Percentiles rank a stretch among this genome's conserved stretches.
Conservation (phyloP, 495 filamentous ascomycete species). For the Penicillium paradoxum region DNA sequence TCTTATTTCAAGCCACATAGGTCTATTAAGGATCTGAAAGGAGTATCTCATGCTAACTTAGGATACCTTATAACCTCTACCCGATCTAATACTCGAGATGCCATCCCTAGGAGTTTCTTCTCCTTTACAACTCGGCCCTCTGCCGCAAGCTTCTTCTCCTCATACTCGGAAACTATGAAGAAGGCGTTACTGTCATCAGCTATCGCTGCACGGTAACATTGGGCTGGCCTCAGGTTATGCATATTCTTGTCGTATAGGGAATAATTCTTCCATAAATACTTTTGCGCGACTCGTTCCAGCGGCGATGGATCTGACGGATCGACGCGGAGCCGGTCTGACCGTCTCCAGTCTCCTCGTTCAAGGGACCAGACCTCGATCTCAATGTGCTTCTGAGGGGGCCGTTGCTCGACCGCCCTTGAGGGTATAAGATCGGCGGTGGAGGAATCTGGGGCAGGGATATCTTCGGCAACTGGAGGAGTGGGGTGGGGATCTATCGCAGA, state of each 20-base stretch:
- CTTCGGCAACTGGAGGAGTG: background rate
- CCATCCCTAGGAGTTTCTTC: conserved; percentile 15
- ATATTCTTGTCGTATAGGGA: conserved; percentile 17
- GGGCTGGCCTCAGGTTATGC: conserved; percentile 11
- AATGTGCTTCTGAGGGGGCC: background rate
- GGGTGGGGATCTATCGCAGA: background rate
- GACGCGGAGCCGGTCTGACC: conserved; percentile 11
- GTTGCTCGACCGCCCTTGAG: background rate
- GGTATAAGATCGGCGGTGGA: background rate
- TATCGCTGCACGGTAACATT: conserved; percentile 16
- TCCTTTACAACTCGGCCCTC: conserved; percentile 14
- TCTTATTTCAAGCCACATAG: conserved; percentile 3
- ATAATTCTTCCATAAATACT: conserved; percentile 20
- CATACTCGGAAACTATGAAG: conserved; percentile 23
- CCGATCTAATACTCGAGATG: conserved; percentile 13
- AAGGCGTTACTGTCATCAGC: conserved; percentile 16
- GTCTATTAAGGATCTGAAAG: conserved; percentile 15
- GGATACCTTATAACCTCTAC: conserved; percentile 2
- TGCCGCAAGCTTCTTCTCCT: conserved; percentile 13
- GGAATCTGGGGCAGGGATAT: background rate
- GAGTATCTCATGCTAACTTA: conserved; percentile 12
- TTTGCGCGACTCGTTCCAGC: conserved; percentile 14
- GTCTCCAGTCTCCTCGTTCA: conserved; percentile 16
- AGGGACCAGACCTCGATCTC: conserved; percentile 9
- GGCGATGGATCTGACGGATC: conserved; percentile 13